Conservation (phyloP, 805 yeast genomes). For the Saturnispora bothae region DNA sequence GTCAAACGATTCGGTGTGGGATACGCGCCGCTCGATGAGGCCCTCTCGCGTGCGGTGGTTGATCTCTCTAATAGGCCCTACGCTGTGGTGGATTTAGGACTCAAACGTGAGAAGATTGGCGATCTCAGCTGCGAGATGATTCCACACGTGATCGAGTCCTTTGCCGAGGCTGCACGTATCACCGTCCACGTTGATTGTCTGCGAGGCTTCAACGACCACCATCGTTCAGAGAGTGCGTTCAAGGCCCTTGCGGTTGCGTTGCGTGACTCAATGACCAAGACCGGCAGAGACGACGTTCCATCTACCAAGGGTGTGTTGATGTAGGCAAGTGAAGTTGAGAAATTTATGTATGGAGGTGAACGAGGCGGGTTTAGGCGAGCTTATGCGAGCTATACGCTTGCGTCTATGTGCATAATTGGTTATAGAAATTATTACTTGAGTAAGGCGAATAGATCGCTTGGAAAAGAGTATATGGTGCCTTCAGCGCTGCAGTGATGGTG, state of each 20-base stretch:
- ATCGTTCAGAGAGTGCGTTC: slow-evolving; percentile 91
- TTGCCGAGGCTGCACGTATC: slow-evolving; percentile 84
- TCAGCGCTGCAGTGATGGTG: too few species aligned
- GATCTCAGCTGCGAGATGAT: slow-evolving; percentile 92
- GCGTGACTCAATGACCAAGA: slow-evolving; percentile 70
- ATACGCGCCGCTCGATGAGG: slow-evolving; percentile 95
- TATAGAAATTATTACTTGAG: too few species aligned
- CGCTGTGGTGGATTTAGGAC: slow-evolving; percentile 81
- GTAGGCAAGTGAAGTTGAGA: slow-evolving; percentile 28
- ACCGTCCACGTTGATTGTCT: slow-evolving; percentile 92
- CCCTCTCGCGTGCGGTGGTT: slow-evolving; percentile 90
- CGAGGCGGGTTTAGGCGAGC: too few species aligned
- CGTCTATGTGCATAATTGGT: too few species aligned
- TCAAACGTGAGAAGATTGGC: slow-evolving; percentile 88
- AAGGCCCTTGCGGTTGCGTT: slow-evolving; percentile 92
- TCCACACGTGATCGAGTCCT: slow-evolving; percentile 92
- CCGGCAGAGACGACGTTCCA: slow-evolving; percentile 87
- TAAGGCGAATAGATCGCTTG: too few species aligned
- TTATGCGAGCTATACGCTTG: too few species aligned
- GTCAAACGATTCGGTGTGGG: slow-evolving; percentile 89
- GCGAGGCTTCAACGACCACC: slow-evolving; percentile 93
- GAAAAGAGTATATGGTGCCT: too few species aligned
- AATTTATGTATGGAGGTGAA: too few species aligned
- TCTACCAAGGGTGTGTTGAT: slow-evolving; percentile 92
- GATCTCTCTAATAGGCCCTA: slow-evolving; percentile 89